Percentiles rank a stretch among this genome's conserved stretches.
Evolutionary conservation across 768 basidiomycete genomes (phyloP).

Genomic region (Psilocybe cubensis): DNA sequence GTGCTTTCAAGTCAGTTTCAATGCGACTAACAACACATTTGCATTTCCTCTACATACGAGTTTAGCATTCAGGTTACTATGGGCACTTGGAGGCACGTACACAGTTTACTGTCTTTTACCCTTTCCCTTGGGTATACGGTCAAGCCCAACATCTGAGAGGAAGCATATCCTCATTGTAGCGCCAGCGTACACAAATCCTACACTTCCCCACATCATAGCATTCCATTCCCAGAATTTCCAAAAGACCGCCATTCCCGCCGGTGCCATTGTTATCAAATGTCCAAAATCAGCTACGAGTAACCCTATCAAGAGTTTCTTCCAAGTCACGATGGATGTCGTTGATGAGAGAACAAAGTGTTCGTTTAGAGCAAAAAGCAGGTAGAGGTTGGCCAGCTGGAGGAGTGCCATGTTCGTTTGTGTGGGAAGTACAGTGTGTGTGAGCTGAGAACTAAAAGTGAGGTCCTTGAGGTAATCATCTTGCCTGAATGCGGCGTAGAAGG

Average conservation of each 20-base stretch:
- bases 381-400: conserved; percentile 53
- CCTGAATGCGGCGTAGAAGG: conserved; percentile 48
- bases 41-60: too few species aligned
- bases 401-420: conserved; percentile 42
- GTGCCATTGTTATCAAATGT: conserved; percentile 48
- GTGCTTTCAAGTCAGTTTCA: too few species aligned
- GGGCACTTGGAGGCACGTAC: too few species aligned
- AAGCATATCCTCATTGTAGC: conserved; percentile 48
- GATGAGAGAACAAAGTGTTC: conserved; percentile 53
- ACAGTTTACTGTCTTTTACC: neutral
- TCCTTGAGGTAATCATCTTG: conserved; percentile 41
- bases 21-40: too few species aligned
- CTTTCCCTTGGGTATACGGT: neutral
- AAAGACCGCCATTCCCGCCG: conserved; percentile 44
- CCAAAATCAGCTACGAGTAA: conserved; percentile 54
- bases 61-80: too few species aligned
- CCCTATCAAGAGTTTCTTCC: conserved; percentile 45
- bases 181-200: conserved; percentile 55
- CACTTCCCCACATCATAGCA: conserved; percentile 56
- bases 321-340: conserved; percentile 40
- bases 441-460: conserved; percentile 25
- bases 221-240: conserved; percentile 52
- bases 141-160: conserved; percentile 16
- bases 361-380: conserved; percentile 53
- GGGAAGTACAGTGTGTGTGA: conserved; percentile 14